A percentile compares a stretch with the other conserved stretches of the same genome.
Conservation (phyloP, 2,329 filamentous ascomycete species). For the Colletotrichum sp. region DNA sequence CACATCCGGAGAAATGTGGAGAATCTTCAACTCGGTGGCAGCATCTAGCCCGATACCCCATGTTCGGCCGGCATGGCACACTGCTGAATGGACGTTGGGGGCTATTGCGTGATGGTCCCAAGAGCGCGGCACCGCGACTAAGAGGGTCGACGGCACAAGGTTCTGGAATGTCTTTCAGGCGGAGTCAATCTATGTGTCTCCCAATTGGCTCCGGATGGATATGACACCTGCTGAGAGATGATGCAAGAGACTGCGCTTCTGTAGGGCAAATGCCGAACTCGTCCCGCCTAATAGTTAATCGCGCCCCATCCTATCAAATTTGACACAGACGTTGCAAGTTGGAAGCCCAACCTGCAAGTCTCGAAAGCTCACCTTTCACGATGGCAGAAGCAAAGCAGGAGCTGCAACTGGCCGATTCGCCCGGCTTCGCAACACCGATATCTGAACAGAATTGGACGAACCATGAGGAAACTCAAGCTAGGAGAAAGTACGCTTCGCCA, state of each 20-base stretch:
- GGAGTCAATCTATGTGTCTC: background rate
- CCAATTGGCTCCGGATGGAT: background rate
- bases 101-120: slow-evolving; percentile 11
- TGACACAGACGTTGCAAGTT: background rate
- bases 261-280: background rate
- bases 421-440: background rate
- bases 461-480: slow-evolving; percentile 18
- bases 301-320: background rate
- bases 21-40: background rate
- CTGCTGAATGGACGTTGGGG: background rate
- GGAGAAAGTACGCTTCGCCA: slow-evolving; percentile 18
- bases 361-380: background rate
- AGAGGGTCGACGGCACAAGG: background rate
- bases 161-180: background rate
- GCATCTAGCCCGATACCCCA: background rate
- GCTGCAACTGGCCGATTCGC: background rate
- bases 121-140: background rate
- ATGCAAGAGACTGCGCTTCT: background rate
- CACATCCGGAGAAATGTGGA: background rate
- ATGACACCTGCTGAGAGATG: background rate
- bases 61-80: background rate
- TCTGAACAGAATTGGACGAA: slow-evolving; percentile 18
- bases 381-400: background rate
- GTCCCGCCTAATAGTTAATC: background rate
- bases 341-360: too few relatives aligned